Evolutionary conservation across 2,329 filamentous ascomycete genomes (phyloP).

Genomic region (Apiospora sp.): DNA sequence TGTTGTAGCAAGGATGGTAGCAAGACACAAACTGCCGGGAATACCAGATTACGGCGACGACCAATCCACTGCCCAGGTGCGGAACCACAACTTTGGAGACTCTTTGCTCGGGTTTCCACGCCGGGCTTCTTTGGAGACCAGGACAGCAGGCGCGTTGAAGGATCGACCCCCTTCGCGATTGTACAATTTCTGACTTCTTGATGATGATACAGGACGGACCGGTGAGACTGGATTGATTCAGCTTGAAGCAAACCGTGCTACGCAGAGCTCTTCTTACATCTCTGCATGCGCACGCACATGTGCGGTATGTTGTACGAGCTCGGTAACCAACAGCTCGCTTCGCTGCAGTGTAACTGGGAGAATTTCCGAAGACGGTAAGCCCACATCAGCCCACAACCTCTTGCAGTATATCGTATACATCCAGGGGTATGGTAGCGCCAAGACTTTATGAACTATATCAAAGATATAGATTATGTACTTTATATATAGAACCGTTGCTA

Average conservation of each 20-base stretch:
- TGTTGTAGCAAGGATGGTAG: background rate
- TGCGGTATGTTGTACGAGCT: background rate
- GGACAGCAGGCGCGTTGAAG: background rate
- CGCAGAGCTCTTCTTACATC: background rate
- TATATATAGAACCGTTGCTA: too few species aligned
- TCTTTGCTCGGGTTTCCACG: background rate
- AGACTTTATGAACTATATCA: background rate
- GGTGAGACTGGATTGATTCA: background rate
- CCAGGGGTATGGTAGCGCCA: background rate
- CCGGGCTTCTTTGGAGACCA: background rate
- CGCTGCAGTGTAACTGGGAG: slow-evolving; percentile 1
- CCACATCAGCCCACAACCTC: background rate
- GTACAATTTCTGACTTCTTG: background rate
- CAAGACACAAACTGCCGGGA: slow-evolving; percentile 7
- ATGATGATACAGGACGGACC: background rate
- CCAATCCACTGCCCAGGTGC: background rate
- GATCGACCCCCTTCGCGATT: background rate
- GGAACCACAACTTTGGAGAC: background rate
- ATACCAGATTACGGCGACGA: background rate
- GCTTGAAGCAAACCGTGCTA: background rate
- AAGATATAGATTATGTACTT: too few species aligned
- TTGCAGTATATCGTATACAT: too few species aligned
- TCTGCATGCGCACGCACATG: background rate
- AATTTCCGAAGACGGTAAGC: background rate
- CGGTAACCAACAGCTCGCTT: background rate